Evolutionary conservation across 2,329 filamentous ascomycete species (phyloP), one percentile per base, ranked within the genome.

Genomic region (Chaetomium olivaceum): DNA sequence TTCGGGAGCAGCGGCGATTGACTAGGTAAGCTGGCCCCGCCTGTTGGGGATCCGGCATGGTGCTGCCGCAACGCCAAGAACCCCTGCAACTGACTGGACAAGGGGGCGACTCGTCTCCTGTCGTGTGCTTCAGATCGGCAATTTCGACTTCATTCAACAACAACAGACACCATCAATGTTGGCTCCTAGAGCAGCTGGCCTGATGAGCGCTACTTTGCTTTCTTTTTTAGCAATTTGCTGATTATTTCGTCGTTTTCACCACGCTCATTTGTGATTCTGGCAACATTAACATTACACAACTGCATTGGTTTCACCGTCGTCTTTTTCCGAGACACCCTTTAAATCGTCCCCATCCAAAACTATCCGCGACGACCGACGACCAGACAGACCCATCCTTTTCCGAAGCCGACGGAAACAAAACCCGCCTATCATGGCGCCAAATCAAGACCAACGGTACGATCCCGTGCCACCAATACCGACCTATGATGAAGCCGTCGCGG

Each of bases 401-500:
- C 8, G 54, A 19, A 54, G 12, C 33, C 46, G 21, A 58, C 65
- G 27, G 25, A 23, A 58, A 11, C 29, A 48, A 36, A 36, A 6
- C 3, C 36, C 51, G 27, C 27, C 58, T 46, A 64, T 27, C 52
- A 68, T 68, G 66, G 57, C 63, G 27, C 61, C 60, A 1, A 55
- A 31, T 11, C 43, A 57, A 31, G 87, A 87, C 71, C 78, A 81
- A 64, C 80, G 80, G 67, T 87, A 88, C 77, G 84, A 86, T 73
- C 79, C 83, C 68, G 82, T 90, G 55, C 90, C 91, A 61, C 90
- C 91, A 36, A 94, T 95, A 75, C 92, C 91, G 33, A 88, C 88
- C 54, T 95, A 95, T 78, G 91, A 94, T 77, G 91, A 96, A 80
- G 91, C 92, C 69, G 85, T 86, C 66, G 87, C 87, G 21, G 87